These are phyloP conservation scores for Penicillium occitanis DNA, from an alignment of 2,329 filamentous ascomycete species.

Conservation along the genomic window DNA sequence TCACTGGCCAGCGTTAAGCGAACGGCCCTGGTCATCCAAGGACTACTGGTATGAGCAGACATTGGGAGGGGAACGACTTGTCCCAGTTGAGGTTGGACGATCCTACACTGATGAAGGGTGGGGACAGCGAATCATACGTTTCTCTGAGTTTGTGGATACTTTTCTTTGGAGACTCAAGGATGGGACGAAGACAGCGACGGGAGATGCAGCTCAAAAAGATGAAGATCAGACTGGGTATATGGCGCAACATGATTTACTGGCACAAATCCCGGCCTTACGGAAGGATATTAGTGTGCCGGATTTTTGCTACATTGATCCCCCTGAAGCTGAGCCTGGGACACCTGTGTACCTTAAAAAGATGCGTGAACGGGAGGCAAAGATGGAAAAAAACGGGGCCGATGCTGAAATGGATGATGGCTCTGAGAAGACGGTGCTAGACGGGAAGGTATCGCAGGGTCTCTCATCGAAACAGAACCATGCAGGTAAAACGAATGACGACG, in stretches of 20 bases:
- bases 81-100: slow-evolving; percentile 81
- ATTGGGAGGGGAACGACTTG: slow-evolving; percentile 72
- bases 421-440: background rate
- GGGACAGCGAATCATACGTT: slow-evolving; percentile 77
- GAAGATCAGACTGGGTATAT: slow-evolving; percentile 67
- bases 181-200: background rate
- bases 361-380: slow-evolving; percentile 26
- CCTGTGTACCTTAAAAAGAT: slow-evolving; percentile 45
- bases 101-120: slow-evolving; percentile 85
- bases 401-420: background rate
- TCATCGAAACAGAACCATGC: slow-evolving; percentile 19
- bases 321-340: slow-evolving; percentile 53
- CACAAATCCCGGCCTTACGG: slow-evolving; percentile 74
- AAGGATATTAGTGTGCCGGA: slow-evolving; percentile 79
- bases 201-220: slow-evolving; percentile 16
- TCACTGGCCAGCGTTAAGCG: slow-evolving; percentile 74
- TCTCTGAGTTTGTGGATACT: slow-evolving; percentile 65
- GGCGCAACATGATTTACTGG: slow-evolving; percentile 85
- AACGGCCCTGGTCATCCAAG: slow-evolving; percentile 68
- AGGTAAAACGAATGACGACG: slow-evolving; percentile 22
- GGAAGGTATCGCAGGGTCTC: slow-evolving; percentile 3
- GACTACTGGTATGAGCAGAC: slow-evolving; percentile 73
- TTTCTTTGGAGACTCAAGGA: slow-evolving; percentile 53
- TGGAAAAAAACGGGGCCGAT: slow-evolving; percentile 20
- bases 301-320: slow-evolving; percentile 73